phyloP scores from a whole-genome alignment of 768 basidiomycete genomes.

The Tricholoma sp. region DNA sequence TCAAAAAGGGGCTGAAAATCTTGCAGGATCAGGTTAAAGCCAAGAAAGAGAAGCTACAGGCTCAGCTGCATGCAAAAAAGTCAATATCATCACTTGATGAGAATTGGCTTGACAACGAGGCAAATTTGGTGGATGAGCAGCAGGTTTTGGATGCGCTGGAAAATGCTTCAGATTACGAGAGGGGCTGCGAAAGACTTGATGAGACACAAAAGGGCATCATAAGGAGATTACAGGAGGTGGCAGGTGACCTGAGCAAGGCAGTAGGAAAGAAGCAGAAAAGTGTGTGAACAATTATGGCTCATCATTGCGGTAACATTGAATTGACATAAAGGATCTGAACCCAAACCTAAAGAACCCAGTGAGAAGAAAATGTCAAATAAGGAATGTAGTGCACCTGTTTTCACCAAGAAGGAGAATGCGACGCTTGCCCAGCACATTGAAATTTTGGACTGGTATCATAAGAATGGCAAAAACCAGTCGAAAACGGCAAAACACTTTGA shows the following conservation, averaged over 20 bases:
- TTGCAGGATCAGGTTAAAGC: background rate
- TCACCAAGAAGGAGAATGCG: slow-evolving; percentile 6
- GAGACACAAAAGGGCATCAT: slow-evolving; percentile 32
- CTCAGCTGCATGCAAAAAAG: background rate
- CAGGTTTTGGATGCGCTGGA: slow-evolving; percentile 7
- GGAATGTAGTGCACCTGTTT: background rate
- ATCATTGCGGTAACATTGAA: background rate
- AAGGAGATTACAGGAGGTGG: slow-evolving; percentile 1
- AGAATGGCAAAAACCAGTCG: slow-evolving; percentile 19
- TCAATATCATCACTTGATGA: background rate
- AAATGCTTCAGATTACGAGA: slow-evolving; percentile 58
- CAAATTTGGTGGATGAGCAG: slow-evolving; percentile 13
- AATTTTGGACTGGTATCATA: slow-evolving; percentile 19
- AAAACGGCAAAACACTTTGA: slow-evolving; percentile 19
- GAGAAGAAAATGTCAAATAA: background rate
- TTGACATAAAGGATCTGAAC: background rate
- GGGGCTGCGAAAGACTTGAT: slow-evolving; percentile 70
- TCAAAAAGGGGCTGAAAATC: background rate
- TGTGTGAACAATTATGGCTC: background rate
- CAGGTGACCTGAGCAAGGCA: background rate
- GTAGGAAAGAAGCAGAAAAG: background rate
- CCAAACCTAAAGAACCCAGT: background rate
- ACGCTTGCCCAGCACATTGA: background rate
- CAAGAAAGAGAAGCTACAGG: background rate
- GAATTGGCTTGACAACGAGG: slow-evolving; percentile 1